Conservation (phyloP, 2,329 filamentous ascomycete species). For the Septoria linicola region DNA sequence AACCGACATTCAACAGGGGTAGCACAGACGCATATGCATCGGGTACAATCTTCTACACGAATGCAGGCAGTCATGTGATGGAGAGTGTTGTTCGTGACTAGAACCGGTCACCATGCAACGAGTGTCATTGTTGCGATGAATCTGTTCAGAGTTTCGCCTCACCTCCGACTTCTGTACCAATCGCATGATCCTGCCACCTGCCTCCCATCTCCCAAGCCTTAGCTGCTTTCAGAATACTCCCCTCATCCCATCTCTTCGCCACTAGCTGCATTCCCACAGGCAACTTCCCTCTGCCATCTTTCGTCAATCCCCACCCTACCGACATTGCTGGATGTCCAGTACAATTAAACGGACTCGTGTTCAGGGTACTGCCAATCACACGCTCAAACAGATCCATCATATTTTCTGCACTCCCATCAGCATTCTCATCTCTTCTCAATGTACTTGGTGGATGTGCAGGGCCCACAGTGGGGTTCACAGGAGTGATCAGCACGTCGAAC, state of each 20-base stretch:
- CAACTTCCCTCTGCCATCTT: constrained; percentile 32
- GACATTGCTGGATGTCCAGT: constrained; percentile 55
- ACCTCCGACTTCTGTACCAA: not conserved
- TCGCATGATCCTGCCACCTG: constrained; percentile 25
- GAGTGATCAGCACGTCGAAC: constrained; percentile 52
- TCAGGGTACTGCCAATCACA: constrained; percentile 48
- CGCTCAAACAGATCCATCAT: constrained; percentile 44
- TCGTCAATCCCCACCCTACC: constrained; percentile 37
- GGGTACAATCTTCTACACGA: no score
- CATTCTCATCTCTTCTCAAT: constrained; percentile 25
- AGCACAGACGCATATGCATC: no score
- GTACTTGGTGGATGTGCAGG: constrained; percentile 41
- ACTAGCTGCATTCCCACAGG: constrained; percentile 42
- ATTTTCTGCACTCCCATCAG: constrained; percentile 35
- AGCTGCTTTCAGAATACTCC: constrained; percentile 38
- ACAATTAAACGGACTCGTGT: constrained; percentile 50
- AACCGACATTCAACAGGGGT: not conserved
- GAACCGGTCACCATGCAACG: no score
- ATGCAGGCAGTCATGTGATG: no score
- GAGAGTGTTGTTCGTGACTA: no score
- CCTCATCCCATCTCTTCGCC: constrained; percentile 38
- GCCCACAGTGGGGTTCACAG: constrained; percentile 49
- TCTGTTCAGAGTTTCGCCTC: no score
- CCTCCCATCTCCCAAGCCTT: constrained; percentile 40
- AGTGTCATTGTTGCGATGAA: no score